A percentile compares a stretch with the other conserved stretches of the same genome.
Conservation (phyloP, 371 early-diverging fungal species). For the Saksenaea vasiformis region DNA sequence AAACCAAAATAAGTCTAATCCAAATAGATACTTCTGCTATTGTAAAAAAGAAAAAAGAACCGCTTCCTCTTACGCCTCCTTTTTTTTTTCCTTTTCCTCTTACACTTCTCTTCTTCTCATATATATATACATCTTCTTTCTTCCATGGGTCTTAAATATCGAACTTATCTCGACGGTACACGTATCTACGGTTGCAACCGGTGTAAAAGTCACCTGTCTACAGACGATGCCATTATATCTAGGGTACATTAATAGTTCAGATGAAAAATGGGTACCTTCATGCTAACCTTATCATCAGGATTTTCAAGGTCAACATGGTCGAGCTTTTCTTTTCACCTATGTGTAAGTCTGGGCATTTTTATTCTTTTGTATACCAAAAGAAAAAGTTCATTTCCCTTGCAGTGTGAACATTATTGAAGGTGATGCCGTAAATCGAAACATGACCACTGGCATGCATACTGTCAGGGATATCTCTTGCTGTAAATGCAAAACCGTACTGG, state of each 20-base stretch:
- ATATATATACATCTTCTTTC: not conserved
- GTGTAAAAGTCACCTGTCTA: slow-evolving; percentile 78
- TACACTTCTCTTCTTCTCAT: not conserved
- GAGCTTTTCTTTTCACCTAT: slow-evolving; percentile 62
- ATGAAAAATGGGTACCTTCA: not conserved
- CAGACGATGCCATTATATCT: slow-evolving; percentile 62
- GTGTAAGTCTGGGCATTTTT: slow-evolving; percentile 49
- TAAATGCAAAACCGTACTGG: slow-evolving; percentile 60
- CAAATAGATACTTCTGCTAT: slow-evolving; percentile 1
- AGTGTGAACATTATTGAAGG: slow-evolving; percentile 71
- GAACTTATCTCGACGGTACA: slow-evolving; percentile 54
- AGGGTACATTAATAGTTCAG: slow-evolving; percentile 42
- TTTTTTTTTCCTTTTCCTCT: slow-evolving; percentile 1
- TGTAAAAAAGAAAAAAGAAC: slow-evolving; percentile 4
- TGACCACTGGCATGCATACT: slow-evolving; percentile 73
- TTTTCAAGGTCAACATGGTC: slow-evolving; percentile 66
- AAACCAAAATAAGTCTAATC: not conserved
- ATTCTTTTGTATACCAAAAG: not conserved
- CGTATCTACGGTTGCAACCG: slow-evolving; percentile 63
- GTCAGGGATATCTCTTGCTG: slow-evolving; percentile 67
- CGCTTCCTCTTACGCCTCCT: not conserved
- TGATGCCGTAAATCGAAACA: slow-evolving; percentile 53
- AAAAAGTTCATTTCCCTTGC: not conserved
- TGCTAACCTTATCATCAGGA: slow-evolving; percentile 30
- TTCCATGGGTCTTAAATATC: slow-evolving; percentile 64